These are phyloP conservation scores for Westerdykella sp. DNA, from an alignment of 2,329 filamentous ascomycete species.

Conservation along the genomic window DNA sequence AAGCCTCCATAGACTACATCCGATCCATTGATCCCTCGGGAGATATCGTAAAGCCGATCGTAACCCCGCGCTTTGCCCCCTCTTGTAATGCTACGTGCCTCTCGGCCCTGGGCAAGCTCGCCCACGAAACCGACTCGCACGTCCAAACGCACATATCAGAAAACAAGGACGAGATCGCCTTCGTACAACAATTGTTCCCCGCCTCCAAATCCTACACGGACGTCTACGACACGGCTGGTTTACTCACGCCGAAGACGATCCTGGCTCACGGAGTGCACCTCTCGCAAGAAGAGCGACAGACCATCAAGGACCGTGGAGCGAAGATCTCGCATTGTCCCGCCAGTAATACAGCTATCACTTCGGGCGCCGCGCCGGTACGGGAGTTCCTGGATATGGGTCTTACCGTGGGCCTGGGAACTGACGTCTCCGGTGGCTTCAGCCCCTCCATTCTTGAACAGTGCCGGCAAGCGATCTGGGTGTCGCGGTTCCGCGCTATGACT, in stretches of 20 bases:
- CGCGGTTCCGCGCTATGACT: conserved; percentile 61
- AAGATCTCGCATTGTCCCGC: conserved; percentile 83
- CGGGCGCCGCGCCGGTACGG: conserved; percentile 70
- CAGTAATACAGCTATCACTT: conserved; percentile 76
- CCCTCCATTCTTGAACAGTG: conserved; percentile 77
- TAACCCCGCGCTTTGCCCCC: conserved; percentile 64
- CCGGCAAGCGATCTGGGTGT: conserved; percentile 72
- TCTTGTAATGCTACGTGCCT: conserved; percentile 53
- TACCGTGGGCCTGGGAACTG: conserved; percentile 79
- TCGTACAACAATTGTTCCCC: conserved; percentile 68
- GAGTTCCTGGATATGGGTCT: conserved; percentile 68
- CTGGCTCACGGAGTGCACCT: conserved; percentile 83
- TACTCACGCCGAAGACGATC: conserved; percentile 69
- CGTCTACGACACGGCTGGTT: conserved; percentile 68
- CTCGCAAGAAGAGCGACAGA: conserved; percentile 55
- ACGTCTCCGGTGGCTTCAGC: conserved; percentile 83
- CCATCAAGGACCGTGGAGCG: conserved; percentile 56
- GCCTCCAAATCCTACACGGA: conserved; percentile 58
- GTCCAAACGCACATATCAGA: conserved; percentile 90
- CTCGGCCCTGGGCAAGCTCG: conserved; percentile 57
- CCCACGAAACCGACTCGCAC: conserved; percentile 56
- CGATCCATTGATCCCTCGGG: conserved; percentile 57
- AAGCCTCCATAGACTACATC: conserved; percentile 53
- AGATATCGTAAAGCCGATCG: conserved; percentile 65
- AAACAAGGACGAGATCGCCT: conserved; percentile 64